Percentiles rank a stretch among this genome's conserved stretches.
phyloP scores from a whole-genome alignment of 2,329 filamentous ascomycete species.

The Fusarium oligoseptatum region DNA sequence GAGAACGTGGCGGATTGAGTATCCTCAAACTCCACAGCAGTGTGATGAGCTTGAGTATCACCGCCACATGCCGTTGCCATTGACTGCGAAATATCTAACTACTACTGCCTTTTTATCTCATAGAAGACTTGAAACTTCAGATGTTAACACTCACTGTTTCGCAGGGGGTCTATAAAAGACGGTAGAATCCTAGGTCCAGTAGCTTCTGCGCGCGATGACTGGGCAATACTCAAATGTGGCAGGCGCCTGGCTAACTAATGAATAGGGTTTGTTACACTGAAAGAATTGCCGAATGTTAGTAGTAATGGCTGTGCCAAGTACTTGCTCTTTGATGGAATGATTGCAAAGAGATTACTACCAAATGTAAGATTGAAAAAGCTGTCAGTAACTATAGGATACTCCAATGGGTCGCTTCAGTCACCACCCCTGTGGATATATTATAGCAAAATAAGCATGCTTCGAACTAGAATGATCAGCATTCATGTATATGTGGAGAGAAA shows the following conservation, averaged over 20 bases:
- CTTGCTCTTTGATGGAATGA: not conserved
- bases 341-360: not conserved
- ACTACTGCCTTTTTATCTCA: not conserved
- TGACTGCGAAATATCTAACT: not conserved
- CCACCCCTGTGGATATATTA: too few relatives aligned
- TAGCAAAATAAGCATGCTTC: not conserved
- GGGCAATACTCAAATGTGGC: not conserved
- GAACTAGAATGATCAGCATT: not conserved
- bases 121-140: too few relatives aligned
- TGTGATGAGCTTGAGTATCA: not conserved
- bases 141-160: not conserved
- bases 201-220: not conserved
- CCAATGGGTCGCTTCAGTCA: not conserved
- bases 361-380: not conserved
- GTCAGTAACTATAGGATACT: not conserved
- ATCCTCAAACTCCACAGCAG: not conserved
- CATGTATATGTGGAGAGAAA: not conserved
- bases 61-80: not conserved
- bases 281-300: not conserved
- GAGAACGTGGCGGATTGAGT: not conserved
- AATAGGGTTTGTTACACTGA: not conserved
- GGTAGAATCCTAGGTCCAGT: not conserved
- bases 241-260: not conserved
- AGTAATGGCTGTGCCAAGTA: too few relatives aligned
- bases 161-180: not conserved